Conservation (phyloP, 2,329 filamentous ascomycete genomes). For the Stachybotrys chartarum region DNA sequence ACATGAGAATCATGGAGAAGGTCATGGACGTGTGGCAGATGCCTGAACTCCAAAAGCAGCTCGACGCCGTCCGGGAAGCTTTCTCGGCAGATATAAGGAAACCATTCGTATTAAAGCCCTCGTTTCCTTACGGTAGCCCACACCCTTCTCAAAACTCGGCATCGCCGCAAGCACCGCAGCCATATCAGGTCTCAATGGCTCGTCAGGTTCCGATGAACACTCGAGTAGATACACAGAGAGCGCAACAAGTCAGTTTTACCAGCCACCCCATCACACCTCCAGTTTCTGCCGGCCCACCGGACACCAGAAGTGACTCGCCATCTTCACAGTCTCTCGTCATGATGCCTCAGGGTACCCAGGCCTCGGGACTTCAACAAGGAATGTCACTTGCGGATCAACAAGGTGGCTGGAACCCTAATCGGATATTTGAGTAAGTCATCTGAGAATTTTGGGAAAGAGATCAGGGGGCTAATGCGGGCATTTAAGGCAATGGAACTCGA, state of each 20-base stretch:
- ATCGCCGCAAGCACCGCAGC: slow-evolving; percentile 46
- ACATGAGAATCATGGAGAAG: slow-evolving; percentile 88
- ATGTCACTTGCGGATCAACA: slow-evolving; percentile 57
- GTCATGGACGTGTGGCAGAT: slow-evolving; percentile 80
- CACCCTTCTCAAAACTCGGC: slow-evolving; percentile 56
- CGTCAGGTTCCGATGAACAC: slow-evolving; percentile 45
- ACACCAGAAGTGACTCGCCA: slow-evolving; percentile 72
- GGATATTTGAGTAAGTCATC: slow-evolving; percentile 86
- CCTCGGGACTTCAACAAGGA: slow-evolving; percentile 41
- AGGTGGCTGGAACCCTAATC: slow-evolving; percentile 72
- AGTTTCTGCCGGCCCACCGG: slow-evolving; percentile 64
- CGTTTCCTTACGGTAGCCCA: slow-evolving; percentile 81
- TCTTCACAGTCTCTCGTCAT: slow-evolving; percentile 64
- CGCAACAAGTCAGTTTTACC: slow-evolving; percentile 59
- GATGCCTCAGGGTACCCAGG: slow-evolving; percentile 56
- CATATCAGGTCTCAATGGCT: slow-evolving; percentile 39
- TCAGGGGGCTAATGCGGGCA: slow-evolving; percentile 3
- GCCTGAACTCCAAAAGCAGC: slow-evolving; percentile 83
- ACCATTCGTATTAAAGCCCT: slow-evolving; percentile 82
- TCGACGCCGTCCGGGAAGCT: slow-evolving; percentile 80
- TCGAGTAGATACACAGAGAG: slow-evolving; percentile 44
- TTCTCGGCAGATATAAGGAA: slow-evolving; percentile 82
- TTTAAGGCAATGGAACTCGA: slow-evolving; percentile 86
- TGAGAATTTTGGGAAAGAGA: background rate
- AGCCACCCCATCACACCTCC: slow-evolving; percentile 74